Evolutionary conservation across 164 flowering plant genomes (phyloP), one percentile per base, ranked within the genome.

Genomic region (Piper betle): DNA sequence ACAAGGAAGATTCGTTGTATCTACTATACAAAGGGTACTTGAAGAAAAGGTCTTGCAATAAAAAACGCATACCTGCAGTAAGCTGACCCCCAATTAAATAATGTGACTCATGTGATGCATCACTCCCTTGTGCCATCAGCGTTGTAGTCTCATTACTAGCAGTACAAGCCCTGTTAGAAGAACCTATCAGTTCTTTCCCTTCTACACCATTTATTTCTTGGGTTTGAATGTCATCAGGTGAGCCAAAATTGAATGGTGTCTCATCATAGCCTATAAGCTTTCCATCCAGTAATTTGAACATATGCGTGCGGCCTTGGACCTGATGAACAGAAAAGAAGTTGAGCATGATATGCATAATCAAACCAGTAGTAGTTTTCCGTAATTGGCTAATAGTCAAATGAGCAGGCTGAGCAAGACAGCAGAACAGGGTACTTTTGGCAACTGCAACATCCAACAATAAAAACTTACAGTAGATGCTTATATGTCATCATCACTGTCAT

Each of bases 201-300:
- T 58, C 64, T 33, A 37, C 38, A 39, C 18, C 25, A 37, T 57
- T 60, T 60, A 67, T 20, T 48, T 64, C 60, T 15, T 68, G 76
- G 59, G 62, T 6, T 46, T 20, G 65, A 50, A 18, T 37, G 37
- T 39, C 17, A 64, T 66, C 71, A 15, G 63, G 15, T 62, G 59
- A 43, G 54, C 50, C 52, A n/a, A 65, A 46, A 61, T 62, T 52
- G 6, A 72, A n/a, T 0, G 86, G 82, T 18, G 66, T 66, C 67
- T 92, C 96, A 73, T 88, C 81, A 71, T 69, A 88, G 58, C 98
- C 98, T 64, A 92, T 79, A 59, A 92, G 75, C 69, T 60, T 74
- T 39, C 79, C 80, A 68, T 83, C 84, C 68, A 91, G 60, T 11
- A 83, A 57, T 62, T 76, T 80, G 16, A 73, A 50, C 71, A 77